A percentile compares a stretch with the other conserved stretches of the same genome.
Conservation (phyloP, 129 eudicot species). For the Daucus carota region DNA sequence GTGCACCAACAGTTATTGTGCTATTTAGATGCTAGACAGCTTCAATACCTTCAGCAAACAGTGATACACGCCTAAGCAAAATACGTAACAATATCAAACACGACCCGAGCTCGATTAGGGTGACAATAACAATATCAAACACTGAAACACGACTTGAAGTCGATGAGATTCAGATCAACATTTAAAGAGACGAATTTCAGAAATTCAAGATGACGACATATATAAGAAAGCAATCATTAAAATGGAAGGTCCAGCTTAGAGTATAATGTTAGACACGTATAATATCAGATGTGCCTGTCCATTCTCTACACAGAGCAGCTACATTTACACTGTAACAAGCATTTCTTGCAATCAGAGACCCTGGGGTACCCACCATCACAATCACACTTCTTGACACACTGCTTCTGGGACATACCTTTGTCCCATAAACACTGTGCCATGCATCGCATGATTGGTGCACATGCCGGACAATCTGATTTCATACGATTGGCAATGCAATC, state of each 20-base stretch:
- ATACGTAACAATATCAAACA: no score
- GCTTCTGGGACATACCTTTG: slow-evolving; percentile 25
- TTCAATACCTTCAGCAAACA: no score
- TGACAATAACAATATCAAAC: no score
- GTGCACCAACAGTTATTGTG: no score
- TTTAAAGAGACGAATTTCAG: no score
- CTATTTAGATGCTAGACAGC: no score
- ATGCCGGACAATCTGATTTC: slow-evolving; percentile 58
- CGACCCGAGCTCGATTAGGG: no score
- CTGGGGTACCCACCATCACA: slow-evolving; percentile 51
- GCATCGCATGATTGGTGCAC: slow-evolving; percentile 66
- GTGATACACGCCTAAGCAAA: no score
- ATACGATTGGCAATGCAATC: slow-evolving; percentile 25
- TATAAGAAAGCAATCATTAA: neutral
- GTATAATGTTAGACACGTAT: neutral
- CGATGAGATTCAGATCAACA: no score
- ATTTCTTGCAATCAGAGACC: slow-evolving; percentile 69
- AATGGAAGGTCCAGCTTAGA: neutral
- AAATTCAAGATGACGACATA: neutral
- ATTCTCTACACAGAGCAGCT: neutral
- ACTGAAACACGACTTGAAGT: no score
- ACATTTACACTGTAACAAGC: slow-evolving; percentile 21
- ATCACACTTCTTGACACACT: slow-evolving; percentile 65
- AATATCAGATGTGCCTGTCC: neutral
- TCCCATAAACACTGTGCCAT: slow-evolving; percentile 84